Evolutionary conservation across 257 asterid species (phyloP), one percentile per base, ranked within the genome.

Genomic region (Petrea volubilis): DNA sequence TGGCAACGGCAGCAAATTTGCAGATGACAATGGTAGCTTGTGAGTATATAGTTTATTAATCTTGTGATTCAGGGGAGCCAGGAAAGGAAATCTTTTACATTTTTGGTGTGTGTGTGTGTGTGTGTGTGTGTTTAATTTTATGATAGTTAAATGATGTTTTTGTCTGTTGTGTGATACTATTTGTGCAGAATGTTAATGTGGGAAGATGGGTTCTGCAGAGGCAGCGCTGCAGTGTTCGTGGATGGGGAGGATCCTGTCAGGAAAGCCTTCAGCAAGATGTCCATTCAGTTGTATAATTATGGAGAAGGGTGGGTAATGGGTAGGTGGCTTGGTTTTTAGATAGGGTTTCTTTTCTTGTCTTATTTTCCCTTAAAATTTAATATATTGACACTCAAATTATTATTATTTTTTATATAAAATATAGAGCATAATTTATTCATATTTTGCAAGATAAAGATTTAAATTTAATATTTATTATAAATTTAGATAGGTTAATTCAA

Each of bases 301-400:
- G 99, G 99, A 92, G 99, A 95, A 95, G 99, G 99, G 99, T 95
- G 98, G 99, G 99, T 94, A 88, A 88, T 94, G 79, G 97, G 99
- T 94, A 89, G 95, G 96, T 91, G n/a, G 84, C 81, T 84, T 38
- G 6, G 43, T 79, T 80, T 73, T 10, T 67, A 53, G 68, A 53
- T 82, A 38, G 43, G 43, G 43, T 38, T 38, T 38, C 43, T 38
- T 38, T 31, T 31, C 38, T 31, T 31, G 3, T 31, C 38, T 56
- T 73, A 56, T 69, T 64, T 44, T 70, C 13, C 53, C 69, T 38
- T n/a, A n/a, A n/a, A n/a, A n/a, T n/a, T n/a, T n/a, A n/a, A n/a
- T n/a, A n/a, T n/a, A n/a, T n/a, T n/a, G n/a, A n/a, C n/a, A n/a
- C n/a, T n/a, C n/a, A n/a, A n/a, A n/a, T n/a, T n/a, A n/a, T 5